These are phyloP conservation scores for Citrullus mucosospermus DNA, from an alignment of 306 rosid genomes.

Conservation along the genomic window DNA sequence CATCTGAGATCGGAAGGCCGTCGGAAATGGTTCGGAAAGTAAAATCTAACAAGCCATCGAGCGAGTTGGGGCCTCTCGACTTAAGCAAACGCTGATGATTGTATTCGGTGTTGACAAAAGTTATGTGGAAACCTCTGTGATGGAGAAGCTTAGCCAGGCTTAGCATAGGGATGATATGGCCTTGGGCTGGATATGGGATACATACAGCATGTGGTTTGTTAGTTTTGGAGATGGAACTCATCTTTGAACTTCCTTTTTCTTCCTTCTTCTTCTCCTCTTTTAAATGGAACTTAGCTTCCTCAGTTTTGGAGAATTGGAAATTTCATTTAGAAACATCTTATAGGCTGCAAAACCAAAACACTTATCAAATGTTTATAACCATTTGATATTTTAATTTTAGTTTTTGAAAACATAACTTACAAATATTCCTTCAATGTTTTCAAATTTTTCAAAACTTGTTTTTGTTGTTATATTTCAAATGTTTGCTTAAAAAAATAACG, in stretches of 20 bases:
- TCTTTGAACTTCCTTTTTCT: not conserved
- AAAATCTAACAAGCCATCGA: not conserved
- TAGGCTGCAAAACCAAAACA: not conserved
- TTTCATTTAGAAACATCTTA: too few relatives aligned
- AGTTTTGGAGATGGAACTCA: not conserved
- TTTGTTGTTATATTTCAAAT: too few relatives aligned
- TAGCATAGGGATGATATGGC: not conserved
- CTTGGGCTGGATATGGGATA: not conserved
- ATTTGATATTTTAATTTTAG: too few relatives aligned
- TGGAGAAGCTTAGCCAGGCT: not conserved
- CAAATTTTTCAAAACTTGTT: too few relatives aligned
- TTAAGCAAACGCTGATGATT: not conserved
- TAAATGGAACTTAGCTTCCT: not conserved
- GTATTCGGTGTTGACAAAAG: not conserved
- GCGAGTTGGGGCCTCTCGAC: not conserved
- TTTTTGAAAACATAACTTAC: too few relatives aligned
- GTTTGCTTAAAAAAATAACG: too few relatives aligned
- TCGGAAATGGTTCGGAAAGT: conserved; percentile 15
- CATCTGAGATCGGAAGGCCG: conserved; percentile 37
- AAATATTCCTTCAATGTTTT: too few relatives aligned
- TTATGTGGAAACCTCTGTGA: not conserved
- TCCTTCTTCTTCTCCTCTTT: not conserved
- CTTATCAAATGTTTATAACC: too few relatives aligned
- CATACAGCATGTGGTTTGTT: not conserved
- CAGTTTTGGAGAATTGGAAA: not conserved